Percentiles rank a stretch among this genome's conserved stretches.
phyloP scores from a whole-genome alignment of 352 stramenopile species.

The Phytophthora meadii region DNA sequence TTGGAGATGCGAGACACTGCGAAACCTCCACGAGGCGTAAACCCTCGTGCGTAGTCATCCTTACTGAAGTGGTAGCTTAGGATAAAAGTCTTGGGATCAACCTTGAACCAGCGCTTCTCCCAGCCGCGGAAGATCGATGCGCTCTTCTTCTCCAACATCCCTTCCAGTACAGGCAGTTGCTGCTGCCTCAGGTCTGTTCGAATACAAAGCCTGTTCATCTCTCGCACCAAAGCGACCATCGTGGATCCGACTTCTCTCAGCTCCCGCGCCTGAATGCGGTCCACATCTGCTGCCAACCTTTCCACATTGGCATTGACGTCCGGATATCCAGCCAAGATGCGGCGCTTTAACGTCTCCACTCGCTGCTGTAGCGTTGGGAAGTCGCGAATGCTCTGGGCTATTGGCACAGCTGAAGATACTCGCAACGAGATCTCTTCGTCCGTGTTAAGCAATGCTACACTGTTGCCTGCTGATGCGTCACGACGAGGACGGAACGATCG shows the following conservation, averaged over 20 bases:
- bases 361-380: slow-evolving; percentile 58
- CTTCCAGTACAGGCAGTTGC: slow-evolving; percentile 63
- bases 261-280: slow-evolving; percentile 41
- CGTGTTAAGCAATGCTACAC: not conserved
- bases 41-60: slow-evolving; percentile 67
- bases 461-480: slow-evolving; percentile 7
- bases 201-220: slow-evolving; percentile 59
- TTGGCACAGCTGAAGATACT: slow-evolving; percentile 19
- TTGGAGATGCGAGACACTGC: slow-evolving; percentile 61
- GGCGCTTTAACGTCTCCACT: slow-evolving; percentile 61
- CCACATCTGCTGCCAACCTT: slow-evolving; percentile 48
- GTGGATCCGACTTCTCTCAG: slow-evolving; percentile 50
- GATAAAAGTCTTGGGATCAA: slow-evolving; percentile 72
- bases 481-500: slow-evolving; percentile 13
- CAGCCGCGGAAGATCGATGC: slow-evolving; percentile 78
- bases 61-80: slow-evolving; percentile 75
- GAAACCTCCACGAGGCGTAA: slow-evolving; percentile 70
- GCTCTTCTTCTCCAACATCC: slow-evolving; percentile 80
- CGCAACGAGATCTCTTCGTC: slow-evolving; percentile 7
- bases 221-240: slow-evolving; percentile 64
- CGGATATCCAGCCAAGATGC: slow-evolving; percentile 43
- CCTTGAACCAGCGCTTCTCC: slow-evolving; percentile 73
- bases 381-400: slow-evolving; percentile 45
- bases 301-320: slow-evolving; percentile 53
- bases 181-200: slow-evolving; percentile 38